Conservation (phyloP, 1,139 yeast species). For the Hyphopichia fennica region DNA sequence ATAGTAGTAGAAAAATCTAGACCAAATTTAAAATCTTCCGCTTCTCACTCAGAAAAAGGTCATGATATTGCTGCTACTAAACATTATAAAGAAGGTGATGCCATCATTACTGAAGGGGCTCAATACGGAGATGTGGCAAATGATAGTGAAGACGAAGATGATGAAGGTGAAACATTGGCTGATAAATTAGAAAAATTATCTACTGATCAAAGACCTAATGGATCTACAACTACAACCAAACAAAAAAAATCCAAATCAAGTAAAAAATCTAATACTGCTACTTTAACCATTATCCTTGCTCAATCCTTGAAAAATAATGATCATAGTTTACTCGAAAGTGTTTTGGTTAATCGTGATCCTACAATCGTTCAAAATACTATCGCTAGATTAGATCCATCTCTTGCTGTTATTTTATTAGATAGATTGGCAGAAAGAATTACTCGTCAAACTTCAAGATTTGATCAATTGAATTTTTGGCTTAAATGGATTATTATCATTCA, state of each 20-base stretch:
- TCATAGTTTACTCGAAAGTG: constrained; percentile 73
- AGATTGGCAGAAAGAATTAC: constrained; percentile 83
- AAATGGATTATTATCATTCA: constrained; percentile 91
- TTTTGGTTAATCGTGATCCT: constrained; percentile 74
- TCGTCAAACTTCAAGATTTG: constrained; percentile 63
- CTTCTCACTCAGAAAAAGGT: constrained; percentile 50
- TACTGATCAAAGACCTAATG: constrained; percentile 25
- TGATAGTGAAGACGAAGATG: constrained; percentile 37
- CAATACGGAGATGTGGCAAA: constrained; percentile 58
- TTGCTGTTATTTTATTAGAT: constrained; percentile 76
- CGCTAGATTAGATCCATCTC: constrained; percentile 63
- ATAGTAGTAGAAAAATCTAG: constrained; percentile 40
- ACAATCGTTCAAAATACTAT: constrained; percentile 71
- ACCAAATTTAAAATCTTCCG: constrained; percentile 30
- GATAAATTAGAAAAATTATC: constrained; percentile 54
- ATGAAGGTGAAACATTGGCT: constrained; percentile 51
- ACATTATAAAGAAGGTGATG: constrained; percentile 67
- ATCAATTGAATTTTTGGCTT: constrained; percentile 82
- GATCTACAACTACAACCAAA: constrained; percentile 19
- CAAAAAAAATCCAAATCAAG: constrained; percentile 25
- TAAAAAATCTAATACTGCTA: constrained; percentile 52
- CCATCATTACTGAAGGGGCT: constrained; percentile 65
- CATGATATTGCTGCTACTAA: constrained; percentile 72
- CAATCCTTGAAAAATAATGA: constrained; percentile 76
- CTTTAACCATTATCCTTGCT: constrained; percentile 63